Conservation (phyloP, 192 early-diverging fungal species). For the Paraglomus brasilianum region DNA sequence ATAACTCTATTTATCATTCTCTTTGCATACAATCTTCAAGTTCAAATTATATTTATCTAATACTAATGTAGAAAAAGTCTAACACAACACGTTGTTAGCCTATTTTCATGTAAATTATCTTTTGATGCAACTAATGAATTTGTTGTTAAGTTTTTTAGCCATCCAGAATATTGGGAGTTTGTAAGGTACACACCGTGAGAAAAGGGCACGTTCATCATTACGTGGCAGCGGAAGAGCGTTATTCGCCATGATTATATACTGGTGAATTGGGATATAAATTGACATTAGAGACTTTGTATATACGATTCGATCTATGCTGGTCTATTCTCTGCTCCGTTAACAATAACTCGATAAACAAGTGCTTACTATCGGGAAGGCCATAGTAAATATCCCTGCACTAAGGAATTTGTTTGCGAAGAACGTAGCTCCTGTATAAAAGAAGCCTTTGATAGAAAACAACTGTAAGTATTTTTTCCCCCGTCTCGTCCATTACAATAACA, state of each 20-base stretch:
- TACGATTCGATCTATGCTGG: background rate
- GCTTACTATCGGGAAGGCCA: conserved; percentile 51
- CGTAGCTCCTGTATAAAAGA: conserved; percentile 43
- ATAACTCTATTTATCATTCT: no score
- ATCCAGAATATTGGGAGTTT: conserved; percentile 42
- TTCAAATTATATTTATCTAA: no score
- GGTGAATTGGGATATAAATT: background rate
- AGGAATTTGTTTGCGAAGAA: conserved; percentile 51
- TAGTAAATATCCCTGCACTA: conserved; percentile 47
- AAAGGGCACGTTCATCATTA: conserved; percentile 1
- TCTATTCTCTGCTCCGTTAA: background rate
- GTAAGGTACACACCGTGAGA: conserved; percentile 31
- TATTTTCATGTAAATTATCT: no score
- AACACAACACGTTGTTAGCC: no score
- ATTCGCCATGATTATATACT: conserved; percentile 61
- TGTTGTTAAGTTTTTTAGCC: conserved; percentile 34
- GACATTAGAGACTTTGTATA: background rate
- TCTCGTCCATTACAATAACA: no score
- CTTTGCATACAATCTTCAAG: no score
- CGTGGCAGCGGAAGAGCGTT: conserved; percentile 44
- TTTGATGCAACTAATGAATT: conserved; percentile 8
- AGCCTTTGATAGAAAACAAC: conserved; percentile 31
- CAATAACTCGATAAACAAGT: background rate
- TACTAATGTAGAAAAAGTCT: no score
- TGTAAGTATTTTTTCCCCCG: no score